Percentiles rank a stretch among this genome's conserved stretches.
These are phyloP conservation scores for Wickerhamiella siamensis DNA, from an alignment of 805 yeast species.

Conservation along the genomic window DNA sequence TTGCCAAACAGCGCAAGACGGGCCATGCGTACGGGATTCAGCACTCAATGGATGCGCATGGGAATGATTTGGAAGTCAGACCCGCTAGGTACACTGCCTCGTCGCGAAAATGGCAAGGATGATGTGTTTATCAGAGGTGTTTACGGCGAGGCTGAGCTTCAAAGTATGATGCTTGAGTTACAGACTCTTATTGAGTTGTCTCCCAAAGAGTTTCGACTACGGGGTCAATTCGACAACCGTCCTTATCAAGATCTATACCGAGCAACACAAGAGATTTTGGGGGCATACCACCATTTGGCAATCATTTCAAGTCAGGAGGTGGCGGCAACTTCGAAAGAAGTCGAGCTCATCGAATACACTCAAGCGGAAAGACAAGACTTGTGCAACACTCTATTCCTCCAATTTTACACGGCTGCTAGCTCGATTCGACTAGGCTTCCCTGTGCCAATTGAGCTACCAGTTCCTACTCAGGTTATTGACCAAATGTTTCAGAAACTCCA, in stretches of 20 bases:
- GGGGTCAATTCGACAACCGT: slow-evolving; percentile 51
- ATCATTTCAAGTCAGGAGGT: slow-evolving; percentile 54
- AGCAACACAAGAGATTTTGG: slow-evolving; percentile 51
- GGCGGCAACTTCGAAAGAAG: slow-evolving; percentile 37
- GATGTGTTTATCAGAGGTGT: slow-evolving; percentile 17
- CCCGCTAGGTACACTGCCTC: slow-evolving; percentile 33
- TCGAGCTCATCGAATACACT: slow-evolving; percentile 38
- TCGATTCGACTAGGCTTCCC: slow-evolving; percentile 67
- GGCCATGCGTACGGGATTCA: slow-evolving; percentile 47
- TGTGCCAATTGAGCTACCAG: slow-evolving; percentile 61
- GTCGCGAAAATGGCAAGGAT: slow-evolving; percentile 1
- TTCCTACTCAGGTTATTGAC: slow-evolving; percentile 60
- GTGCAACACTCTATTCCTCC: slow-evolving; percentile 55
- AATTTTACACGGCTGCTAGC: slow-evolving; percentile 51
- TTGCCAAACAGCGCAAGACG: slow-evolving; percentile 67
- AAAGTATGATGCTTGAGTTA: slow-evolving; percentile 44
- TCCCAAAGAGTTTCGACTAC: slow-evolving; percentile 57
- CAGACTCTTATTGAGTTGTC: slow-evolving; percentile 51
- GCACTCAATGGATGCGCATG: slow-evolving; percentile 61
- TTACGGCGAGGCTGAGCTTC: slow-evolving; percentile 29
- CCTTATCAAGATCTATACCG: slow-evolving; percentile 38
- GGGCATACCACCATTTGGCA: slow-evolving; percentile 60
- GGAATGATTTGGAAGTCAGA: slow-evolving; percentile 73
- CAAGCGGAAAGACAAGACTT: slow-evolving; percentile 46
- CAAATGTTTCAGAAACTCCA: slow-evolving; percentile 51